Base-by-base conservation (phyloP, 1,284 basidiomycete genomes). In the Vanrija humicola region DNA sequence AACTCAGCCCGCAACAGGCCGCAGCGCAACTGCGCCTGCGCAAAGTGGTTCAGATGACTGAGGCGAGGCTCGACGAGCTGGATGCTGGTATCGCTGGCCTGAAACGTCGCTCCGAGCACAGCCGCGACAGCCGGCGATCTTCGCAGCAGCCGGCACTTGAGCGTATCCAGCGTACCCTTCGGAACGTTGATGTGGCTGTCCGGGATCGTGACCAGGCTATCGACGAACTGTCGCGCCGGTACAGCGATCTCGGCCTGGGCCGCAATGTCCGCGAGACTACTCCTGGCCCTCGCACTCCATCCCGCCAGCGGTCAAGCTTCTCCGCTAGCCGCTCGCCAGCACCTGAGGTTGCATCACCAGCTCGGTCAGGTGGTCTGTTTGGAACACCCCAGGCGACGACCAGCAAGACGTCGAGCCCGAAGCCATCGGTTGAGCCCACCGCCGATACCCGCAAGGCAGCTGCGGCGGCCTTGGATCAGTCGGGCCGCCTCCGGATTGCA, bases 1-100 rank as follows among this genome's bases (percentile, higher is more conserved):
- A 81, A 58, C 74, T 82, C 0, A 78, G 77, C 16, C 78, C 81
- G 0, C 78, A 81, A 59, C 81, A 82, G 56, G 63, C 73, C 12
- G 77, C 78, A 45, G 79, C 76, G 49, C 80, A 80, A 62, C 61
- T 66, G 44, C 68, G 71, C 46, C 68, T 82, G 28, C 71, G 79
- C 23, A 74, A 76, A 46, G 63, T 73, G 12, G 70, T 75, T 19
- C 54, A 79, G 63, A 63, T 69, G 29, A 74, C 78, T 2, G 75
- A 77, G 12, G 65, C 72, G 18, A 66, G 74, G 16, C 64, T 81
- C 23, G 67, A 73, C 42, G 78, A 81, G 64, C 61, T 75, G 9
- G 69, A 73, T 21, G 55, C 48, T 6, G 58, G 63, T 2, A 62
- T 74, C 19, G 55, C 54, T 1, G 60, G 56, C 45, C 75, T 62